phyloP scores from a whole-genome alignment of 495 filamentous ascomycete genomes.

The Hyphodiscus hymeniophilus region DNA sequence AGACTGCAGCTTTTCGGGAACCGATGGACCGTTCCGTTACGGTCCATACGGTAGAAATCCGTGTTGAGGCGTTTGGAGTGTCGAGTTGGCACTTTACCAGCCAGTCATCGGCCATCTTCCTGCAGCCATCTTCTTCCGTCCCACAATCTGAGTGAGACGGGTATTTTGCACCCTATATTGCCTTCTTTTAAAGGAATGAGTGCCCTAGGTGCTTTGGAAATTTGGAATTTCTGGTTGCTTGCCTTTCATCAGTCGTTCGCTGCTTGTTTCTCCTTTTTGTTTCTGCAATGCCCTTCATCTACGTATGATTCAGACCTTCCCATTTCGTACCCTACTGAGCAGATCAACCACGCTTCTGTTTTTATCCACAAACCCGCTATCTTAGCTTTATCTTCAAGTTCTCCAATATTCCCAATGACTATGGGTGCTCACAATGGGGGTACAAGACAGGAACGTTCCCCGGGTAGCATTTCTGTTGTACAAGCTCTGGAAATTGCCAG shows the following conservation, averaged over 20 bases:
- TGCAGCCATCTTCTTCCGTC: not conserved
- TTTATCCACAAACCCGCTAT: conserved; percentile 2
- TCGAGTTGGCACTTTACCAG: no score
- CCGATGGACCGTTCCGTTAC: no score
- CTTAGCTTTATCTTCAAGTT: conserved; percentile 9
- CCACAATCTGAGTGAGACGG: no score
- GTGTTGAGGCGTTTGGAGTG: no score
- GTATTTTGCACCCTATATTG: no score
- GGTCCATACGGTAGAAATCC: no score
- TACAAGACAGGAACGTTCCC: conserved; percentile 7
- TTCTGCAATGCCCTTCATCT: conserved; percentile 13
- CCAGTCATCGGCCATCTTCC: not conserved
- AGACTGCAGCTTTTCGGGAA: no score
- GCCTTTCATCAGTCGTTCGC: not conserved
- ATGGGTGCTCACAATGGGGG: conserved; percentile 7
- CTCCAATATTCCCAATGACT: no score
- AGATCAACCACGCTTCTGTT: not conserved
- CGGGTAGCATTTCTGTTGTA: conserved; percentile 23
- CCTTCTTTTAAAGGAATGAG: no score
- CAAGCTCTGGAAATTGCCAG: conserved; percentile 60
- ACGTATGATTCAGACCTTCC: conserved; percentile 15
- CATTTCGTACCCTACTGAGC: conserved; percentile 5
- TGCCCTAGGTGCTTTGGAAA: no score
- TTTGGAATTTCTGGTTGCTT: no score
- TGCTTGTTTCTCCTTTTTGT: conserved; percentile 6